These are phyloP conservation scores for Pezicula carpinea DNA, from an alignment of 2,329 filamentous ascomycete genomes.

Conservation along the genomic window DNA sequence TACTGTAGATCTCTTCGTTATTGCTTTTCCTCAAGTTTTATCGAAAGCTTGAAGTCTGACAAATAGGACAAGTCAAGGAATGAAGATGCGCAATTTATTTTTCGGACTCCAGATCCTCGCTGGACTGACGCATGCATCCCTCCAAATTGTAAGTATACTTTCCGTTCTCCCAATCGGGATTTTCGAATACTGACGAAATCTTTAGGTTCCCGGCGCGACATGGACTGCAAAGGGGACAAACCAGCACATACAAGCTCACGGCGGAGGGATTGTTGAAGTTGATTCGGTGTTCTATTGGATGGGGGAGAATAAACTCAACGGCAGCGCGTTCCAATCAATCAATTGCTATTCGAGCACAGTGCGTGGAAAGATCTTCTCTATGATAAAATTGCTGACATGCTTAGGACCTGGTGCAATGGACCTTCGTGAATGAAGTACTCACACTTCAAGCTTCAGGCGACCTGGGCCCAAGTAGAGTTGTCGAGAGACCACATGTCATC, in stretches of 20 bases:
- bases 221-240: constrained; percentile 29
- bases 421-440: constrained; percentile 53
- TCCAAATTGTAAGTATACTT: constrained; percentile 3
- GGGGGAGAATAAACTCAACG: constrained; percentile 65
- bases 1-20: too few relatives aligned
- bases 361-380: not conserved
- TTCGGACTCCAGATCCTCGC: not conserved
- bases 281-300: constrained; percentile 60
- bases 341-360: constrained; percentile 61
- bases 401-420: constrained; percentile 58
- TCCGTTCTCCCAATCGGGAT: not conserved
- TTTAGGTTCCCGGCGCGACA: constrained; percentile 25
- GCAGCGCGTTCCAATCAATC: constrained; percentile 56
- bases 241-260: constrained; percentile 62
- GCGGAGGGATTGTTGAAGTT: constrained; percentile 57
- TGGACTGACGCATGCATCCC: constrained; percentile 6
- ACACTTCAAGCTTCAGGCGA: constrained; percentile 48
- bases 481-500: constrained; percentile 65
- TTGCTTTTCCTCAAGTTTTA: too few relatives aligned
- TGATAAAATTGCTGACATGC: not conserved
- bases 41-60: too few relatives aligned
- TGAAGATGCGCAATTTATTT: too few relatives aligned
- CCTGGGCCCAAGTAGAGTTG: constrained; percentile 55
- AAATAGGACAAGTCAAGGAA: too few relatives aligned
- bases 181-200: not conserved